Percentiles rank a stretch among this genome's conserved stretches.
Conservation (phyloP, 1,284 basidiomycete genomes). For the Boletus austroedulis region DNA sequence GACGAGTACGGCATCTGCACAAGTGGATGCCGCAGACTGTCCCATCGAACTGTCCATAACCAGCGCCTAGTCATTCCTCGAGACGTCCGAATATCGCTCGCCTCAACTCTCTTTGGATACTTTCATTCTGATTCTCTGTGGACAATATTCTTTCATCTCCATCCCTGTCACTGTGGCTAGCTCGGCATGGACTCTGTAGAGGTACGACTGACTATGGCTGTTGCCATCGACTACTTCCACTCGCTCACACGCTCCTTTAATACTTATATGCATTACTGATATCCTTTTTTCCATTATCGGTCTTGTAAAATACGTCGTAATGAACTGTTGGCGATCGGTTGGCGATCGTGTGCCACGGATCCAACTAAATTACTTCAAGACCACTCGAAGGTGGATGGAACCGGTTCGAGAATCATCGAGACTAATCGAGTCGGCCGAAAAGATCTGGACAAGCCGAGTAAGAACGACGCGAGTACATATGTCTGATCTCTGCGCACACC, state of each 20-base stretch:
- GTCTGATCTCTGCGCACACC: too few species aligned
- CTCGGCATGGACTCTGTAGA: constrained; percentile 1
- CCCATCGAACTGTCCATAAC: constrained; percentile 69
- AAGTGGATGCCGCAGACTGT: constrained; percentile 64
- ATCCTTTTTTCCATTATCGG: not conserved
- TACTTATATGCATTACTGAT: constrained; percentile 3
- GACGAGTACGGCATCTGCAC: constrained; percentile 50
- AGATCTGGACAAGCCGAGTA: too few species aligned
- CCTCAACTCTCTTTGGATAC: constrained; percentile 14
- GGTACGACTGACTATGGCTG: not conserved
- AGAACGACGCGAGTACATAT: too few species aligned
- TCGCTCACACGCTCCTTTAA: constrained; percentile 8
- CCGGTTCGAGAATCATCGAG: too few species aligned
- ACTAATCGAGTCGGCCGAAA: too few species aligned
- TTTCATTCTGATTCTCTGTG: constrained; percentile 10
- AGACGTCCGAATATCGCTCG: not conserved
- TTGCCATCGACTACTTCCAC: not conserved
- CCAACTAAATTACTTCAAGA: too few species aligned
- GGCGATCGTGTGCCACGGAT: too few species aligned
- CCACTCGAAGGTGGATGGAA: too few species aligned
- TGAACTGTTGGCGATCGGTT: too few species aligned
- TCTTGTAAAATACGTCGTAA: constrained; percentile 13
- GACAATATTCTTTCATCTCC: constrained; percentile 5
- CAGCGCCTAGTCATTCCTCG: constrained; percentile 14
- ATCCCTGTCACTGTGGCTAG: not conserved